Percentiles rank a stretch among this genome's conserved stretches.
Conservation (phyloP, 306 rosid genomes). For the Betula pendula region DNA sequence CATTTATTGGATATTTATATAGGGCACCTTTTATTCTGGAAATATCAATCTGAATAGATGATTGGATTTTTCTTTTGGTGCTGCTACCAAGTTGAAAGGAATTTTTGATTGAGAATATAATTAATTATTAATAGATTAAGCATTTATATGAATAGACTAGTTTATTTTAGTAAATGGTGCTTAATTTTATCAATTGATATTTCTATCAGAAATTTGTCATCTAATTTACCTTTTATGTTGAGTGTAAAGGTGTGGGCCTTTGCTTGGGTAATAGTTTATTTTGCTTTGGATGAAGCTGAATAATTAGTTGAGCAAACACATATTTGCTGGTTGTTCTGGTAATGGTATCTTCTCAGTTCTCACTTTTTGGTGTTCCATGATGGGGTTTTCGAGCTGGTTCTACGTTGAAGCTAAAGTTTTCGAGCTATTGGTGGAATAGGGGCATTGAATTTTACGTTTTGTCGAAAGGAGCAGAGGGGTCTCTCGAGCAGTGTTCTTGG, state of each 20-base stretch:
- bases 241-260: neutral
- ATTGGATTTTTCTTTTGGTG: neutral
- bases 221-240: neutral
- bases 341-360: no score
- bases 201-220: neutral
- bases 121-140: neutral
- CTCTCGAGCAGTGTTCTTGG: no score
- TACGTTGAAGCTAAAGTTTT: no score
- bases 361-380: no score
- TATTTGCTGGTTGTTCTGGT: neutral
- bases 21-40: neutral
- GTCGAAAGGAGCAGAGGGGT: no score
- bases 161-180: neutral
- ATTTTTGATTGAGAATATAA: neutral
- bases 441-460: no score
- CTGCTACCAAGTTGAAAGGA: conserved; percentile 4
- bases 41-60: neutral
- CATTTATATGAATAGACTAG: neutral
- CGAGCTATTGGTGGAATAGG: no score
- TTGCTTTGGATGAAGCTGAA: neutral
- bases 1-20: conserved; percentile 11
- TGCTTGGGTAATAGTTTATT: neutral
- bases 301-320: neutral
- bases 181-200: neutral
- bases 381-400: no score